Evolutionary conservation across 23 red algal species (phyloP).

Genomic region (Gracilariopsis chorda): DNA sequence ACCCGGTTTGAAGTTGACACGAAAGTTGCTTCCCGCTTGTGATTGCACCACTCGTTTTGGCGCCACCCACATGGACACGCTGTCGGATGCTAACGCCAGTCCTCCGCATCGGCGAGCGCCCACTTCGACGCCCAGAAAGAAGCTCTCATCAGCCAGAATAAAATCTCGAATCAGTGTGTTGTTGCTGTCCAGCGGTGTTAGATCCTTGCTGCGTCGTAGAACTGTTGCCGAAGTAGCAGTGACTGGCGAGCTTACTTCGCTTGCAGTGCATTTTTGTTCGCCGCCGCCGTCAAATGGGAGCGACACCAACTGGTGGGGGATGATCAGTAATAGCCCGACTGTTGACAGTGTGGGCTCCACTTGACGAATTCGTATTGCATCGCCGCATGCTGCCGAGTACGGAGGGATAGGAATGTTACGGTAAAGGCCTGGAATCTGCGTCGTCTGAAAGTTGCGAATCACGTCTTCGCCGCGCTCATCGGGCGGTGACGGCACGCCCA

Average conservation of each 20-base stretch:
- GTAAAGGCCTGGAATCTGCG: slow-evolving; percentile 24
- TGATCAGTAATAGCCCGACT: neutral
- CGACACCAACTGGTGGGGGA: slow-evolving; percentile 19
- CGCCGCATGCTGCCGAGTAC: neutral
- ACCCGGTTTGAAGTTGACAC: neutral
- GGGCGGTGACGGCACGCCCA: neutral
- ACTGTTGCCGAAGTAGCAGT: slow-evolving; percentile 1
- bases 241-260: neutral
- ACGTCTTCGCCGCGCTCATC: neutral
- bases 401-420: neutral
- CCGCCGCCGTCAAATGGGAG: slow-evolving; percentile 10
- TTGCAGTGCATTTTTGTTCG: neutral
- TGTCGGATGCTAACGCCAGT: neutral
- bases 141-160: neutral
- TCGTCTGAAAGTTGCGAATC: neutral
- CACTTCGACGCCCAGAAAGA: slow-evolving; percentile 13
- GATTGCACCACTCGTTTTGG: neutral
- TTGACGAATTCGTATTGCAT: neutral
- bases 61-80: slow-evolving; percentile 43
- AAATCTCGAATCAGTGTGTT: neutral
- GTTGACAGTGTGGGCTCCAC: neutral
- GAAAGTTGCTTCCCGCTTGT: neutral
- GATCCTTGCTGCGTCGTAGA: neutral
- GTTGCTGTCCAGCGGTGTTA: neutral
- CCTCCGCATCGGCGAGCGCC: neutral